Evolutionary conservation across 495 filamentous ascomycete genomes (phyloP), one percentile per base, ranked within the genome.

Genomic region (Echria macrotheca): DNA sequence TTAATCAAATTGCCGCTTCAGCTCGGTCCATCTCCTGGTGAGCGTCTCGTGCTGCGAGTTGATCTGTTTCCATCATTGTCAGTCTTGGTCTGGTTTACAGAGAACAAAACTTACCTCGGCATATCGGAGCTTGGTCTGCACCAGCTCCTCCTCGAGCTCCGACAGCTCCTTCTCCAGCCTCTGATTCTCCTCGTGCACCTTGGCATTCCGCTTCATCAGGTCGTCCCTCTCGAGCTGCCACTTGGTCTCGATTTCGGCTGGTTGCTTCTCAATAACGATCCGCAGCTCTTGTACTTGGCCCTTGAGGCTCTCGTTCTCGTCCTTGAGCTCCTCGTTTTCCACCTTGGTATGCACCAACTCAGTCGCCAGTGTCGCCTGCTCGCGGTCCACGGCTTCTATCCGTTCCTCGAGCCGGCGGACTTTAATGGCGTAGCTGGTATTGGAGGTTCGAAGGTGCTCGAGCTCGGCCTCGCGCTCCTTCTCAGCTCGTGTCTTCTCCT

Each of bases 131-230:
- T 99, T 99, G 1, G 89, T 90, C 57, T 85, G 79, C 49, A 99
- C 94, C 38, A 99, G 69, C 58, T 84, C 82, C 68, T 91, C 90
- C 74, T 97, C 93, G 78, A 99, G 93, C 48, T 96, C 93, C 24
- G 79, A 79, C 78, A 94, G 81, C 60, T 88, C 84, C 67, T 95
- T 95, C 64, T 96, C 89, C 57, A 99, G 72, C 26, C 71, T 75
- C 44, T 86, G 78, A 56, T 96, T 97, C 72, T 96, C 90, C 42
- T 95, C 90, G 60, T 96, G 91, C 14, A 97, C 91, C 58, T 94
- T 91, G 22, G 85, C 76, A 60, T 97, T 97, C 46, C 90, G 81
- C 64, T 88, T 81, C 83, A 97, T 91, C 58, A 96, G 81, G 11
- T 86, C 80, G 24, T 96, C 91, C 76, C 95, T 91, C 68, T 99